Base-by-base conservation (phyloP, 1,284 basidiomycete genomes). In the Ustilago crameri region DNA sequence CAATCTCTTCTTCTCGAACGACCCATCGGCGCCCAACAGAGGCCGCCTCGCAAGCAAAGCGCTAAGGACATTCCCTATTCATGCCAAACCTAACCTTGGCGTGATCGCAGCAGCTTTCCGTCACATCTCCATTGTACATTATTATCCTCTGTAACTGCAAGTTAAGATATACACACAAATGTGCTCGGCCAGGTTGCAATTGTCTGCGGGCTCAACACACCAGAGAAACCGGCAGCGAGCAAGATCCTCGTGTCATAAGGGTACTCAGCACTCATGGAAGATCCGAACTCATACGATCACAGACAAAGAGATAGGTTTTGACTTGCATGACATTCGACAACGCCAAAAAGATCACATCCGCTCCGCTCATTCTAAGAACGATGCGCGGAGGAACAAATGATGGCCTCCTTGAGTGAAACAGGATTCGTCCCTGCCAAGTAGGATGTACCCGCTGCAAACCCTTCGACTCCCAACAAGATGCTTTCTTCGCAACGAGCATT, bases 321-420 rank as follows among this genome's bases (percentile, higher is more conserved):
- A 67, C 50, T 67, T 67, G 49, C 64, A 67, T 67, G 64, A 57
- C 64, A 61, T 67, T 61, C 64, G 64, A 52, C 64, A 67, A 67
- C 64, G 64, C 47, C 45, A 56, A 66, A 23, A 59, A 47, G 42
- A 37, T 37, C 35, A 9, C 15, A 14, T 15, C 17, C 17, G 35
- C 35, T 37, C 35, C 35, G 15, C 35, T n/a, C 35, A 37, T 37
- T 17, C 35, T 5, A 17, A 17, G 35, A 37, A 45, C 23, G 37
- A 40, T 47, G 48, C 52, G 63, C 56, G 52, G 63, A 66, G 56
- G 44, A 59, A 37, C 42, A 49, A 44, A 20, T 24, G 30, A 43
- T 34, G 47, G 40, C 35, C 57, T 50, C 53, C 56, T 52, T 46
- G 35, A 32, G 32, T 40, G 22, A 51, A 30, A 71, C 68, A 66